Evolutionary conservation across 23 red algal species (phyloP).

Genomic region (Gracilaria vermiculophylla): DNA sequence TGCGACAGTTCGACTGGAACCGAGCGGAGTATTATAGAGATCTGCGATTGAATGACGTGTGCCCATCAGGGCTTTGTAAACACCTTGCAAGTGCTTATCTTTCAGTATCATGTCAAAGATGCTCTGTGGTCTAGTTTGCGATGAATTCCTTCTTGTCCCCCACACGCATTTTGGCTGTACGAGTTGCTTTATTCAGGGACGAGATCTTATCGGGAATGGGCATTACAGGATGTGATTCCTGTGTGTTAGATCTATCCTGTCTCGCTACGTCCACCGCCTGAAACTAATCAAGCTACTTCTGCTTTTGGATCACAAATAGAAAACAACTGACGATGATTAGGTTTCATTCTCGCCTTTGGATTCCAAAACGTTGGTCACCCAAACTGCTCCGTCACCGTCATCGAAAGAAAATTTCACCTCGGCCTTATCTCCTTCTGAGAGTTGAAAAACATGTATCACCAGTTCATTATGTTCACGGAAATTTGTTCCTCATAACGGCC

Average conservation of each 20-base stretch:
- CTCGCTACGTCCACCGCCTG: no score
- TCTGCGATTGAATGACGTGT: neutral
- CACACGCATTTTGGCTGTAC: neutral
- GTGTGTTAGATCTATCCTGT: neutral
- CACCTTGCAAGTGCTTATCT: neutral
- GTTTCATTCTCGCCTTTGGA: no score
- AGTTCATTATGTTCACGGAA: slow-evolving; percentile 5
- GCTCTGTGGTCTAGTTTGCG: neutral
- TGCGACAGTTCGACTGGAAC: no score
- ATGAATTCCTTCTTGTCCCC: neutral
- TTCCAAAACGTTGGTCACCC: no score
- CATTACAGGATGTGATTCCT: neutral
- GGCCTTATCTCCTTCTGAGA: no score
- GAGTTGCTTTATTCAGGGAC: neutral
- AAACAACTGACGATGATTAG: no score
- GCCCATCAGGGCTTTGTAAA: neutral
- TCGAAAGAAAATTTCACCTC: no score
- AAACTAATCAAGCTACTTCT: no score
- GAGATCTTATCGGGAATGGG: neutral
- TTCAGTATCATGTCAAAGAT: neutral
- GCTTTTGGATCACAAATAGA: no score
- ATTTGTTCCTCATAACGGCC: neutral
- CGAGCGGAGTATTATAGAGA: neutral
- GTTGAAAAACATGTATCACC: neutral
- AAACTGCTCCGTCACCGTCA: no score